A percentile compares a stretch with the other conserved stretches of the same genome.
Conservation (phyloP, 495 filamentous ascomycete genomes). For the Geoglossum glabrum region DNA sequence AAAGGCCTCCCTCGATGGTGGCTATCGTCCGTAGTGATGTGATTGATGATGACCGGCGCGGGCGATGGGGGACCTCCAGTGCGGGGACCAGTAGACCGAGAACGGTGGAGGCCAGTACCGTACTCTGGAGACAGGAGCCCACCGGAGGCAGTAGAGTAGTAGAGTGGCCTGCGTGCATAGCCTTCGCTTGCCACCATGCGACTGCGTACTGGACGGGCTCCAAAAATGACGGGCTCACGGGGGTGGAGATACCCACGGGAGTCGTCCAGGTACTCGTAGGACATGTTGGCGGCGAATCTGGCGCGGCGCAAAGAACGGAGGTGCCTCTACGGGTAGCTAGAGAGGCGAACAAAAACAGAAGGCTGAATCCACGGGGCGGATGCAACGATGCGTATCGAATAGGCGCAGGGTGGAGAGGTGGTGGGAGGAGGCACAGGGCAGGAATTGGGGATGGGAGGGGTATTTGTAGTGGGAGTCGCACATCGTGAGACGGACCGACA, state of each 20-base stretch:
- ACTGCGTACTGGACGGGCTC: neutral
- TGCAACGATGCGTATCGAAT: no score
- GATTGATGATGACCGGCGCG: constrained; percentile 4
- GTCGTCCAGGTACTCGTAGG: neutral
- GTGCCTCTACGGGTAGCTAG: neutral
- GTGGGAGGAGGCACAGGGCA: no score
- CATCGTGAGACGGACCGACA: no score
- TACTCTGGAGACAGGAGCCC: neutral
- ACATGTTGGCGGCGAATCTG: neutral
- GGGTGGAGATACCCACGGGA: neutral
- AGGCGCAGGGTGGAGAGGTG: no score
- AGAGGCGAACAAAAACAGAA: no score
- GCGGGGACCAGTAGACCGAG: neutral
- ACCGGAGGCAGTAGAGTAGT: neutral
- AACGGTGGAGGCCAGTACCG: neutral
- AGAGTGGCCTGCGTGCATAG: neutral
- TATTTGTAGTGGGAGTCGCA: no score
- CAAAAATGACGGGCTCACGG: neutral
- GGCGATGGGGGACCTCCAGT: neutral
- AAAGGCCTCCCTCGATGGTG: neutral
- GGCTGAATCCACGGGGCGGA: no score
- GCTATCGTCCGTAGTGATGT: constrained; percentile 3
- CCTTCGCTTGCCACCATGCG: constrained; percentile 3
- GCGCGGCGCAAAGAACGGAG: neutral
- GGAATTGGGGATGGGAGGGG: no score